These are phyloP conservation scores for Ophiostoma himal-ulmi DNA, from an alignment of 2,329 filamentous ascomycete genomes.

Conservation along the genomic window DNA sequence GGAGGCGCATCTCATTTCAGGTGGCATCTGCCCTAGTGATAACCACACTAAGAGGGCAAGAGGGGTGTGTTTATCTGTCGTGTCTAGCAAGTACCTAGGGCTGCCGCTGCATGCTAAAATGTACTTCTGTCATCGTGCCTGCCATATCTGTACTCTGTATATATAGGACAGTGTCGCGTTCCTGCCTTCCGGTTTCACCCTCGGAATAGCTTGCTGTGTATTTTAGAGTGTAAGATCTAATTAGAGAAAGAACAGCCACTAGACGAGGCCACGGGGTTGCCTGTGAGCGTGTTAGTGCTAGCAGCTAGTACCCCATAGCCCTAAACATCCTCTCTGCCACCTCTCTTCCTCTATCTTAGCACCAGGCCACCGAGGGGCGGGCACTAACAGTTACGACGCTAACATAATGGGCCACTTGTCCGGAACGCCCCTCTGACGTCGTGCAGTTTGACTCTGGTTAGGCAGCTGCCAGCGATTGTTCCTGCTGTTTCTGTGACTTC, in stretches of 20 bases:
- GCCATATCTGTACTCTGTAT: background rate
- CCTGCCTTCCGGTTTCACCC: slow-evolving; percentile 14
- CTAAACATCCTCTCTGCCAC: background rate
- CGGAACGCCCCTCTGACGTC: slow-evolving; percentile 4
- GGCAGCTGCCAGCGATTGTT: background rate
- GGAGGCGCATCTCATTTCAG: slow-evolving; percentile 5
- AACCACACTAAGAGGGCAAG: background rate
- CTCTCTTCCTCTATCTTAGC: background rate
- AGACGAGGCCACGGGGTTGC: slow-evolving; percentile 11
- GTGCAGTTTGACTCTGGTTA: background rate
- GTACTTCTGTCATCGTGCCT: slow-evolving; percentile 2
- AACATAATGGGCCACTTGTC: background rate
- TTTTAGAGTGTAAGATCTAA: background rate
- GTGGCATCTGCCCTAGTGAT: background rate
- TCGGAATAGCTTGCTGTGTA: background rate
- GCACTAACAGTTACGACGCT: background rate
- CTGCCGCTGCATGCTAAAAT: background rate
- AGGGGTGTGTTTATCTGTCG: slow-evolving; percentile 1
- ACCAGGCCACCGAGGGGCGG: background rate
- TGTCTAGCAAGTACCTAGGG: background rate
- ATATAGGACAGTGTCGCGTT: background rate
- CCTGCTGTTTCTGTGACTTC: background rate
- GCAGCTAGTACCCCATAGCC: background rate
- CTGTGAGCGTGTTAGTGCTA: background rate
- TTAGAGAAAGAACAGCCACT: slow-evolving; percentile 6